Evolutionary conservation across 768 basidiomycete species (phyloP).

Genomic region (Cyclocybe aegerita): DNA sequence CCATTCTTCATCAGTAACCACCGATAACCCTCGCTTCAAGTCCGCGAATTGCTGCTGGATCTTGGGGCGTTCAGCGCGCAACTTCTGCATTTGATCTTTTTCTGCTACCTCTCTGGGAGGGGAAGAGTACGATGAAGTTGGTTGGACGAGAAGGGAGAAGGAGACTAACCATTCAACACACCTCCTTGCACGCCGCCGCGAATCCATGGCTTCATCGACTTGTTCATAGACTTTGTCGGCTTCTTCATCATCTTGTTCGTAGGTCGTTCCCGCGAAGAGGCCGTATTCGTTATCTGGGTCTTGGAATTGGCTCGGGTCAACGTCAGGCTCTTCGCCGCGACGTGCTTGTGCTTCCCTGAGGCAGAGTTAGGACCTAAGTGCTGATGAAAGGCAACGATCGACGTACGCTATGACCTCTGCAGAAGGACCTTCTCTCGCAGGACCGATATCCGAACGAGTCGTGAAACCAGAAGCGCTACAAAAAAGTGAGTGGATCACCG

Average conservation of each 20-base stretch:
- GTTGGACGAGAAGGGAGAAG: slow-evolving; percentile 12
- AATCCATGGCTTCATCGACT: slow-evolving; percentile 92
- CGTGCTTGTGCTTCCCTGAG: slow-evolving; percentile 80
- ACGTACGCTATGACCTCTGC: slow-evolving; percentile 88
- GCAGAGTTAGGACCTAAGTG: background rate
- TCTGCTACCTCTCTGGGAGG: slow-evolving; percentile 82
- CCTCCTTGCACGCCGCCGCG: slow-evolving; percentile 76
- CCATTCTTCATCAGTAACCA: slow-evolving; percentile 92
- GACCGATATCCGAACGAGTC: slow-evolving; percentile 97
- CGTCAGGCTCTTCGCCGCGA: slow-evolving; percentile 85
- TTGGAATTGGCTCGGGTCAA: slow-evolving; percentile 90
- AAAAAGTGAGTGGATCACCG: too few species aligned
- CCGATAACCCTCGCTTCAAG: slow-evolving; percentile 84
- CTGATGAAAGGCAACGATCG: background rate
- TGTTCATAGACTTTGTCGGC: slow-evolving; percentile 92
- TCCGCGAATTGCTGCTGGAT: slow-evolving; percentile 96
- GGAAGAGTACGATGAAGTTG: too few species aligned
- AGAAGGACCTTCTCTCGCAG: slow-evolving; percentile 92
- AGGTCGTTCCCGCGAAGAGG: slow-evolving; percentile 92
- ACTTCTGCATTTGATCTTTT: slow-evolving; percentile 67
- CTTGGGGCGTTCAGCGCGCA: slow-evolving; percentile 87
- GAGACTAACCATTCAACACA: slow-evolving; percentile 51
- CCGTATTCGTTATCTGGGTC: slow-evolving; percentile 98
- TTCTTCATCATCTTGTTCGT: slow-evolving; percentile 97
- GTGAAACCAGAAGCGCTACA: slow-evolving; percentile 95